A percentile compares a stretch with the other conserved stretches of the same genome.
Evolutionary conservation across 140 eudicot species (phyloP).

Genomic region (Flaveria floridana): DNA sequence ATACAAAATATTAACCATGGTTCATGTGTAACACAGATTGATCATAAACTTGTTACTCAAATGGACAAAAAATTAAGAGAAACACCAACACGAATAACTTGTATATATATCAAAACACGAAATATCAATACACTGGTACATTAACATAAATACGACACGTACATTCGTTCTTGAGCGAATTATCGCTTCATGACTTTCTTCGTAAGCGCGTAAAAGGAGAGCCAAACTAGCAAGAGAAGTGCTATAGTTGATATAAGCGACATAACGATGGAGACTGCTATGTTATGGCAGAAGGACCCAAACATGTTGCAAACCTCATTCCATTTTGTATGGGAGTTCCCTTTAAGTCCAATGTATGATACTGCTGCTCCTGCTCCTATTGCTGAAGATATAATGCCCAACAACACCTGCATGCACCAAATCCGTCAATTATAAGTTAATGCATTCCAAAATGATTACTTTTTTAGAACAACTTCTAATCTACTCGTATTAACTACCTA

Average conservation of each 20-base stretch:
- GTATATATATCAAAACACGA: neutral
- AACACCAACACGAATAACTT: neutral
- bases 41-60: too few species aligned
- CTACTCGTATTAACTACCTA: too few species aligned
- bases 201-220: conserved; percentile 42
- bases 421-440: too few species aligned
- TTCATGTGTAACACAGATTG: too few species aligned
- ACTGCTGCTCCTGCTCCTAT: conserved; percentile 26
- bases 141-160: too few species aligned
- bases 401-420: neutral
- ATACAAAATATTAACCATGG: too few species aligned
- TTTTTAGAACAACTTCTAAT: too few species aligned
- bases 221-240: conserved; percentile 52
- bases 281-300: conserved; percentile 50
- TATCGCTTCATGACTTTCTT: conserved; percentile 40
- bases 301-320: conserved; percentile 44
- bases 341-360: conserved; percentile 60
- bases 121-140: too few species aligned
- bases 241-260: conserved; percentile 42
- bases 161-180: too few species aligned
- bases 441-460: too few species aligned
- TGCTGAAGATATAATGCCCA: neutral
- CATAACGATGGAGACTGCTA: conserved; percentile 40
- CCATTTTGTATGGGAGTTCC: conserved; percentile 57
- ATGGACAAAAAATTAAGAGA: too few species aligned